Percentiles rank a stretch among this genome's conserved stretches.
Conservation (phyloP, 805 yeast genomes). For the Zygosaccharomyces bisporus region DNA sequence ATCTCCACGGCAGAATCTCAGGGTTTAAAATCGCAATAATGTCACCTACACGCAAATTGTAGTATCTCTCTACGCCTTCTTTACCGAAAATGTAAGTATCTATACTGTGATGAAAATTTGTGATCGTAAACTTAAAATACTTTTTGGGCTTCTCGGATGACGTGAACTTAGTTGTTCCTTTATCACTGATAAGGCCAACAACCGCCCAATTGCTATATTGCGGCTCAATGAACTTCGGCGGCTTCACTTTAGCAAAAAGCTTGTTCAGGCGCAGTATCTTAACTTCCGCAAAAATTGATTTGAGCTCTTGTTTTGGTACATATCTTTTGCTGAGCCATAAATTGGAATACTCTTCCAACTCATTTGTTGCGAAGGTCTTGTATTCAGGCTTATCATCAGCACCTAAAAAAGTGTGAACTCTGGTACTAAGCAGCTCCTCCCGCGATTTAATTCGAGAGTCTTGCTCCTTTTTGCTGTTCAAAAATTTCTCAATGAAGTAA, state of each 20-base stretch:
- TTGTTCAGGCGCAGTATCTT: conserved; percentile 57
- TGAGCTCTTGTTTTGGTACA: conserved; percentile 38
- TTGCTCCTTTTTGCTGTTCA: conserved; percentile 27
- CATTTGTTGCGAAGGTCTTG: conserved; percentile 37
- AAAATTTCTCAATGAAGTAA: conserved; percentile 36
- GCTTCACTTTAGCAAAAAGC: conserved; percentile 57
- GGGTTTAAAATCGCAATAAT: conserved; percentile 77
- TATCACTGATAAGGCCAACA: conserved; percentile 61
- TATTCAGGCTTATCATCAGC: conserved; percentile 17
- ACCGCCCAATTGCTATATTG: conserved; percentile 72
- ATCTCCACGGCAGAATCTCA: conserved; percentile 43
- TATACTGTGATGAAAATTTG: conserved; percentile 62
- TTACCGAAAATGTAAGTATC: conserved; percentile 59
- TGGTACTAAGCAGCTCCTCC: conserved; percentile 32
- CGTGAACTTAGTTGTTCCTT: conserved; percentile 51
- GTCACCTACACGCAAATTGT: conserved; percentile 73
- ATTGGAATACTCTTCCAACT: conserved; percentile 46
- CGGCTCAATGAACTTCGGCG: conserved; percentile 71
- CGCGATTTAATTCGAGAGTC: conserved; percentile 20
- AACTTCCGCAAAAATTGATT: conserved; percentile 42
- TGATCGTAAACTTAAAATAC: conserved; percentile 58
- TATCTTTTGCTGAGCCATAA: conserved; percentile 46
- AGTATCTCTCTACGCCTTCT: conserved; percentile 61
- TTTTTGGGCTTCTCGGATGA: conserved; percentile 43
- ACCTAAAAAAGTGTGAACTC: conserved; percentile 41